Base-by-base conservation (phyloP, 2,329 filamentous ascomycete genomes). In the Tolypocladium tropicale region DNA sequence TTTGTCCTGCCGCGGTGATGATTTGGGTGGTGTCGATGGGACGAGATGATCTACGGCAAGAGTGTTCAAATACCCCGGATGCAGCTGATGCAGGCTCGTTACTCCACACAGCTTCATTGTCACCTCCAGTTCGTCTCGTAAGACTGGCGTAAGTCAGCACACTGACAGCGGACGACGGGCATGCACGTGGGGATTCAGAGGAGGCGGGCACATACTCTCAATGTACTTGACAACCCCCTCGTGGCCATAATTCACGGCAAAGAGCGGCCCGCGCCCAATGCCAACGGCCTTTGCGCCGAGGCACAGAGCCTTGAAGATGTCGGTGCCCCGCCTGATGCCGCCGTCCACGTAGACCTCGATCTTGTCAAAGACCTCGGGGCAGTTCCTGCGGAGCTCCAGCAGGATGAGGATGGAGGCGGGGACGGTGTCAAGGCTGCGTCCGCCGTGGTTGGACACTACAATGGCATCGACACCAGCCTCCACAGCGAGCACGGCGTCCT, bases 381-480 rank as follows among this genome's bases (percentile, higher is more conserved):
- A 83, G 59, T 78, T 79, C 60, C 77, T 76, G 56, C 83, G 82
- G 58, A 88, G 73, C 68, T 89, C 84, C 1, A 88, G 68, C 4
- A 88, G 65, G 0, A 82, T 76, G 36, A 86, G 66, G 33, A 88
- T 74, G 0, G 80, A 76, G 0, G 84, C 72, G 2, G 79, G 76
- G 0, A 75, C 72, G 61, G 65, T 80, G 57, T 81, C 78, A 1
- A 77, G 63, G 53, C 70, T 76, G 41, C 86, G 69, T 0, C 86
- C 86, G 1, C 86, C 87, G 65, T 90, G 87, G 61, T 90, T 90
- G 16, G 78, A 82, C 2, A 90, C 74, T 1, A 90, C 77, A 52
- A 90, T 86, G 0, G 82, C 86, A 60, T 89, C 81, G 3, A 81
- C 79, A 0, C 83, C 85, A 14, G 76, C 64, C 53, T 85, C 76